phyloP scores from a whole-genome alignment of 176 grass and related monocot genomes.

The Lolium rigidum region DNA sequence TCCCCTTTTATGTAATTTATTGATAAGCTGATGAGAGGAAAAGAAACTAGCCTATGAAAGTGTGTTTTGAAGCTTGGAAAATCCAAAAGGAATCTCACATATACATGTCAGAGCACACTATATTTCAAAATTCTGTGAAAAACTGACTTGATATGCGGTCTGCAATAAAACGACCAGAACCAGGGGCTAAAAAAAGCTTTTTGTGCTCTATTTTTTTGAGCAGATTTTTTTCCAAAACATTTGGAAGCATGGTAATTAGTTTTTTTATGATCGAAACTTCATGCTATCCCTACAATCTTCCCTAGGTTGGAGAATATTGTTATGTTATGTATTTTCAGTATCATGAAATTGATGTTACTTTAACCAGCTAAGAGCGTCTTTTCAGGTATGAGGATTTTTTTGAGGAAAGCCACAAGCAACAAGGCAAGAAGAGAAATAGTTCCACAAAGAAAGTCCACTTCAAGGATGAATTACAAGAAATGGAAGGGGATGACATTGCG shows the following conservation, averaged over 20 bases:
- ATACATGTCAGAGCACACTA: conserved; percentile 4
- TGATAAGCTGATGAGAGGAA: conserved; percentile 1
- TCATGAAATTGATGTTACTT: conserved; percentile 11
- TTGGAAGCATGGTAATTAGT: neutral
- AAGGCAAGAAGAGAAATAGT: conserved; percentile 55
- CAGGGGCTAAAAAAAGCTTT: neutral
- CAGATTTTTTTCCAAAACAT: neutral
- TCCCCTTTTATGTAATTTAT: neutral
- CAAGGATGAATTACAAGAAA: conserved; percentile 52
- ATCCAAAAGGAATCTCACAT: neutral
- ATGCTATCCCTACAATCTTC: neutral
- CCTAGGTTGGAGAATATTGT: neutral
- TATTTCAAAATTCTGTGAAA: conserved; percentile 3
- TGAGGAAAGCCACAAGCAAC: conserved; percentile 44
- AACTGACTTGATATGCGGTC: neutral
- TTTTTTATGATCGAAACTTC: neutral
- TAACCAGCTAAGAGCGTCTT: conserved; percentile 33
- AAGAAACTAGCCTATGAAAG: neutral
- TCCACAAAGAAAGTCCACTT: conserved; percentile 68
- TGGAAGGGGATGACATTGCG: conserved; percentile 51
- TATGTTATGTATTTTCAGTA: conserved; percentile 32
- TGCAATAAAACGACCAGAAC: neutral
- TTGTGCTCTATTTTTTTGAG: neutral
- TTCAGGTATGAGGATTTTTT: conserved; percentile 90
- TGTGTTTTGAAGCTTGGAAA: neutral